Evolutionary conservation across 768 basidiomycete species (phyloP).

Genomic region (Leccinellum albellum): DNA sequence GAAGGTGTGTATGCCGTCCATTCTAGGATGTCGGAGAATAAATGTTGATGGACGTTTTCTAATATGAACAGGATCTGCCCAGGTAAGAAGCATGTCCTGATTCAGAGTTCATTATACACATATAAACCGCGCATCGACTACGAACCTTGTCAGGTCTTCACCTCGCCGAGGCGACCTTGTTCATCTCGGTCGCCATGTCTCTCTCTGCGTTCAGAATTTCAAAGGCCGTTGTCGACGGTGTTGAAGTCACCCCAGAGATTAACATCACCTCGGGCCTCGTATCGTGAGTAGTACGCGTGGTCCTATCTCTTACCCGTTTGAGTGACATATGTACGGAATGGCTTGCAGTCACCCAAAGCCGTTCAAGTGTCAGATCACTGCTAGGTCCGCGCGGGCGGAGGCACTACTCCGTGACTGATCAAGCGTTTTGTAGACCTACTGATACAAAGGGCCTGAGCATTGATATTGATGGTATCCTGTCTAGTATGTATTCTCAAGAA

Average conservation of each 20-base stretch:
- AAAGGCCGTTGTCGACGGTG: slow-evolving; percentile 39
- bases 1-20: slow-evolving; percentile 16
- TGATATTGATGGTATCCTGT: too few relatives aligned
- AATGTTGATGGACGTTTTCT: not conserved
- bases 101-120: not conserved
- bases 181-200: slow-evolving; percentile 29
- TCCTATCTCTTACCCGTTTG: not conserved
- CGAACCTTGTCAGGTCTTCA: slow-evolving; percentile 17
- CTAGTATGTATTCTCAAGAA: too few relatives aligned
- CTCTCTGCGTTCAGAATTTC: slow-evolving; percentile 46
- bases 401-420: not conserved
- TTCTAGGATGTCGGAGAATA: too few relatives aligned
- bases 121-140: too few relatives aligned
- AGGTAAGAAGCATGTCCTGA: slow-evolving; percentile 6
- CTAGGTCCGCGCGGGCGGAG: slow-evolving; percentile 44
- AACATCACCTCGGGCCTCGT: slow-evolving; percentile 34
- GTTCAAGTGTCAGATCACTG: slow-evolving; percentile 52
- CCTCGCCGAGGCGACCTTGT: slow-evolving; percentile 30
- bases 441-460: too few relatives aligned
- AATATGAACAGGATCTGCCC: slow-evolving; percentile 17
- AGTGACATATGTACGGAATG: not conserved
- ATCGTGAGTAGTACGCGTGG: slow-evolving; percentile 34
- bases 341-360: slow-evolving; percentile 44
- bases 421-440: too few relatives aligned
- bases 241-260: slow-evolving; percentile 37